A percentile compares a stretch with the other conserved stretches of the same genome.
Conservation (phyloP, 441 rosid species). For the Erodium trifolium region DNA sequence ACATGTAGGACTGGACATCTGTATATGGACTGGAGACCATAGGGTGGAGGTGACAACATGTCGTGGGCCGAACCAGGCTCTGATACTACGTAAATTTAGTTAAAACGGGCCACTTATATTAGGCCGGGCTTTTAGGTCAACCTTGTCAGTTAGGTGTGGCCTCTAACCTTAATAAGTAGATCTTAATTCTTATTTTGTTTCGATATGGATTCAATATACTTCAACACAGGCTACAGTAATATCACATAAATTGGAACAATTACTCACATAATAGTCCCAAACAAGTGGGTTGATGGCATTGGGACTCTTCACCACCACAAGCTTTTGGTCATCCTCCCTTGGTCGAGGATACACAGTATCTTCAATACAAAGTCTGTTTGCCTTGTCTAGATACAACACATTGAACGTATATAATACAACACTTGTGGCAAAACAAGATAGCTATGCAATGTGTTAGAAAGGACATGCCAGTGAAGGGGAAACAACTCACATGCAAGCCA, state of each 20-base stretch:
- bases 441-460: conserved; percentile 1
- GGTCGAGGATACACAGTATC: conserved; percentile 57
- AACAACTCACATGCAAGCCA: conserved; percentile 78
- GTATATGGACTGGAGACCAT: too few species aligned
- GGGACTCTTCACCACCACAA: conserved; percentile 71
- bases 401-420: background rate
- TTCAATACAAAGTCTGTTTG: conserved; percentile 51
- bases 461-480: conserved; percentile 4
- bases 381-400: conserved; percentile 51
- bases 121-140: too few species aligned
- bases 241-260: background rate
- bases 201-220: too few species aligned
- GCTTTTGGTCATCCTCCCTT: conserved; percentile 55
- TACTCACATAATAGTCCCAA: conserved; percentile 72
- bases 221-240: too few species aligned
- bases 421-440: background rate
- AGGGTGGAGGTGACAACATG: too few species aligned
- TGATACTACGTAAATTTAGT: too few species aligned
- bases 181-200: too few species aligned
- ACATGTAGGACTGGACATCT: too few species aligned
- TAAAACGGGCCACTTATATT: too few species aligned
- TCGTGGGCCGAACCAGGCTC: too few species aligned
- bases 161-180: too few species aligned
- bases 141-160: too few species aligned
- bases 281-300: conserved; percentile 85